These are phyloP conservation scores for Oemleria cerasiformis DNA, from an alignment of 306 rosid species.

Conservation along the genomic window DNA sequence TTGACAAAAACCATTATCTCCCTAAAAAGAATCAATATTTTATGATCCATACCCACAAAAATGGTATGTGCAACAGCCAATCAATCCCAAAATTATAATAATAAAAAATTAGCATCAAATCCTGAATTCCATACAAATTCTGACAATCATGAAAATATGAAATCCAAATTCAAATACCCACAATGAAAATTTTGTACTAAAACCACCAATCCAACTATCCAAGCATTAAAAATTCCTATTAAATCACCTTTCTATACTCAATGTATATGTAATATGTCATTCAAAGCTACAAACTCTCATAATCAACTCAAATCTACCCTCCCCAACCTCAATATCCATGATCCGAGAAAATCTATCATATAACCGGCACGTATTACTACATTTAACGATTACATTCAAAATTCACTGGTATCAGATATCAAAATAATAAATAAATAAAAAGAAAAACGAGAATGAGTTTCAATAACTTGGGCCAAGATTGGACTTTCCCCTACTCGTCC, in stretches of 20 bases:
- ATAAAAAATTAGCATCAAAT: not conserved
- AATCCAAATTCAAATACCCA: not conserved
- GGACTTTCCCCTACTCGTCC: slow-evolving; percentile 31
- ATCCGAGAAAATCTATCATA: too few species aligned
- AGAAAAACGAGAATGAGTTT: not conserved
- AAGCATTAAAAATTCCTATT: not conserved
- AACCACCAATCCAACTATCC: too few species aligned
- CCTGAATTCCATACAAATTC: not conserved
- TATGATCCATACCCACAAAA: too few species aligned
- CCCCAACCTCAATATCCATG: not conserved
- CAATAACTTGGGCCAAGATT: slow-evolving; percentile 38
- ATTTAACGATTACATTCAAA: too few species aligned
- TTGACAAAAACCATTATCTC: too few species aligned
- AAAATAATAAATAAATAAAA: not conserved
- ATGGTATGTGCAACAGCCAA: not conserved
- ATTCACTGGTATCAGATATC: not conserved
- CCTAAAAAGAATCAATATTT: too few species aligned
- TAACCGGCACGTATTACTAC: too few species aligned
- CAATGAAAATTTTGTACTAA: too few species aligned
- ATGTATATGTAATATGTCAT: not conserved
- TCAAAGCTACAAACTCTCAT: not conserved
- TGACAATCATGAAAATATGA: slow-evolving; percentile 3
- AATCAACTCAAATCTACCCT: not conserved
- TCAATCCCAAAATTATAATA: not conserved
- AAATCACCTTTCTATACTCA: not conserved